These are phyloP conservation scores for Evernia prunastri DNA, from an alignment of 495 filamentous ascomycete genomes.

Conservation along the genomic window DNA sequence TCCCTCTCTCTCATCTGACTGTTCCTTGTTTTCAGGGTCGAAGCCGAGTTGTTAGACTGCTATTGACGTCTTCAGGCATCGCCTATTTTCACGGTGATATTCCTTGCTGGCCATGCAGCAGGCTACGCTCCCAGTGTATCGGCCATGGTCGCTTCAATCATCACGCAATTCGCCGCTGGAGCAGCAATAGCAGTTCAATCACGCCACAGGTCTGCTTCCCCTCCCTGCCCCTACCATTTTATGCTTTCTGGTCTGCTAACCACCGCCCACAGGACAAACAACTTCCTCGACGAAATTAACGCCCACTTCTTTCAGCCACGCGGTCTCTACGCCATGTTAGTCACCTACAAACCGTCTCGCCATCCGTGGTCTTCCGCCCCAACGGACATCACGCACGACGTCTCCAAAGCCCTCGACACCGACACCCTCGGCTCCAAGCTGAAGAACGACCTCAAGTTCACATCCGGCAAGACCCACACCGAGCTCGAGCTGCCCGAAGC, in stretches of 20 bases:
- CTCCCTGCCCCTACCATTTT: background rate
- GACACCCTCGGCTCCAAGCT: slow-evolving; percentile 7
- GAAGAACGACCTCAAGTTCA: slow-evolving; percentile 34
- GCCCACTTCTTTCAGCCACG: slow-evolving; percentile 27
- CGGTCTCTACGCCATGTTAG: slow-evolving; percentile 28
- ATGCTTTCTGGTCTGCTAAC: background rate
- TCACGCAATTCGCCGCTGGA: slow-evolving; percentile 25
- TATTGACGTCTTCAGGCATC: slow-evolving; percentile 21
- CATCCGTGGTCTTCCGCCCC: slow-evolving; percentile 13
- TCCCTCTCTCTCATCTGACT: background rate
- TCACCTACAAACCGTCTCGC: slow-evolving; percentile 29
- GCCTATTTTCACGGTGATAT: slow-evolving; percentile 24
- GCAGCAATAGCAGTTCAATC: slow-evolving; percentile 24
- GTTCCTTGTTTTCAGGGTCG: background rate
- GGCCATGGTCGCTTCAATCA: slow-evolving; percentile 21
- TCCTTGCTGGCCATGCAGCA: slow-evolving; percentile 21
- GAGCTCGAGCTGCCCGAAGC: slow-evolving; percentile 44
- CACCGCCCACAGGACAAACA: slow-evolving; percentile 21
- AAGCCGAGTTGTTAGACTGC: background rate
- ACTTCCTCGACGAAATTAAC: slow-evolving; percentile 28
- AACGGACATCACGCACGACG: slow-evolving; percentile 5
- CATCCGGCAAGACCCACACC: slow-evolving; percentile 43
- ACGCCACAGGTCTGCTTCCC: slow-evolving; percentile 11
- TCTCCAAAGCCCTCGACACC: slow-evolving; percentile 13
- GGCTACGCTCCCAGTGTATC: slow-evolving; percentile 23